Conservation (phyloP, 176 grass and related monocot species). For the Oryza glumipatula region DNA sequence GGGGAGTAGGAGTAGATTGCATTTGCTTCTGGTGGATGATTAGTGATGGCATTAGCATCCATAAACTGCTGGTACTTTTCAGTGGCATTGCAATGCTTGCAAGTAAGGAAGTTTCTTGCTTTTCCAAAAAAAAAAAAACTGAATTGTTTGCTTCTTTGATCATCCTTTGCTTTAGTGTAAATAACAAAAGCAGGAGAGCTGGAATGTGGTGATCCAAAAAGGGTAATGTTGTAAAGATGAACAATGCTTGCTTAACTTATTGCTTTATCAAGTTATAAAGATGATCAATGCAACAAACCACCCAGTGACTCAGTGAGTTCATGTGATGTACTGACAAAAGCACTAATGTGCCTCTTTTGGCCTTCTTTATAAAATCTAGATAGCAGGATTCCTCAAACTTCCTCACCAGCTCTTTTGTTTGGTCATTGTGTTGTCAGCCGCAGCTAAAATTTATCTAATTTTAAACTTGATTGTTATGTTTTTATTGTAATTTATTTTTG, state of each 20-base stretch:
- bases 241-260: neutral
- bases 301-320: neutral
- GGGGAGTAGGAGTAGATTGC: neutral
- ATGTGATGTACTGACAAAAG: conserved; percentile 24
- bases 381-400: neutral
- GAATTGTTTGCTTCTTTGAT: neutral
- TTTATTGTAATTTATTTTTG: no score
- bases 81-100: conserved; percentile 10
- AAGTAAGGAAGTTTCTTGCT: conserved; percentile 6
- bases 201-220: conserved; percentile 26
- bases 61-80: neutral
- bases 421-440: no score
- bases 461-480: no score
- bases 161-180: conserved; percentile 23
- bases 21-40: neutral
- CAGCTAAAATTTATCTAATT: no score
- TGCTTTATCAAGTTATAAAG: conserved; percentile 1
- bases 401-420: no score
- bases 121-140: neutral
- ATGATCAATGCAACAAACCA: neutral
- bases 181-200: conserved; percentile 4
- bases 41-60: neutral
- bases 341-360: conserved; percentile 7
- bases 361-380: conserved; percentile 5
- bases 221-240: neutral